These are phyloP conservation scores for Rhazya stricta DNA, from an alignment of 257 asterid genomes.

Conservation along the genomic window DNA sequence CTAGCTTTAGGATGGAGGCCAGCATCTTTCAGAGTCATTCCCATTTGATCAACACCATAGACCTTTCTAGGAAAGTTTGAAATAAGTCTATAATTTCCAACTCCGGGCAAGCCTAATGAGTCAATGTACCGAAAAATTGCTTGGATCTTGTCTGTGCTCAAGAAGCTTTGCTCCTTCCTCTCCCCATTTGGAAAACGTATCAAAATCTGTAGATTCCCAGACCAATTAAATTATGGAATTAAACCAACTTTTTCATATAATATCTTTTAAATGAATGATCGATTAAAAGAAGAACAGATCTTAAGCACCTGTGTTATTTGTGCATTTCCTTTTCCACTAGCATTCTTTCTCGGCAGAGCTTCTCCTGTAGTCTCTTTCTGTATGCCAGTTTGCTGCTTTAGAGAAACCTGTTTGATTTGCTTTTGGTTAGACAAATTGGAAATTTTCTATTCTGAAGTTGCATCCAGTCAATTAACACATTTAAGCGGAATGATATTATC, in stretches of 20 bases:
- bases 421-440: slow-evolving; percentile 18
- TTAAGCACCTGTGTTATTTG: slow-evolving; percentile 56
- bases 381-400: slow-evolving; percentile 25
- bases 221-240: neutral
- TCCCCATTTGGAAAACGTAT: slow-evolving; percentile 88
- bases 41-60: slow-evolving; percentile 61
- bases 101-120: slow-evolving; percentile 45
- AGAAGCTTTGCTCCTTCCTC: slow-evolving; percentile 68
- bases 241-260: neutral
- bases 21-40: slow-evolving; percentile 50
- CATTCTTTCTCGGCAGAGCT: slow-evolving; percentile 21
- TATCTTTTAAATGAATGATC: neutral
- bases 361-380: slow-evolving; percentile 25
- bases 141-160: slow-evolving; percentile 50
- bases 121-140: slow-evolving; percentile 53
- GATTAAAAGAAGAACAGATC: neutral
- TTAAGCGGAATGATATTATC: neutral
- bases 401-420: slow-evolving; percentile 20
- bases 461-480: neutral
- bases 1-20: slow-evolving; percentile 85
- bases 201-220: slow-evolving; percentile 38
- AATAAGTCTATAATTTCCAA: slow-evolving; percentile 58
- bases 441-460: slow-evolving; percentile 6
- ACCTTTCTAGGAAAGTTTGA: slow-evolving; percentile 76
- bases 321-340: slow-evolving; percentile 32